Base-by-base conservation (phyloP, 2,329 filamentous ascomycete species). In the Geosmithia morbida region DNA sequence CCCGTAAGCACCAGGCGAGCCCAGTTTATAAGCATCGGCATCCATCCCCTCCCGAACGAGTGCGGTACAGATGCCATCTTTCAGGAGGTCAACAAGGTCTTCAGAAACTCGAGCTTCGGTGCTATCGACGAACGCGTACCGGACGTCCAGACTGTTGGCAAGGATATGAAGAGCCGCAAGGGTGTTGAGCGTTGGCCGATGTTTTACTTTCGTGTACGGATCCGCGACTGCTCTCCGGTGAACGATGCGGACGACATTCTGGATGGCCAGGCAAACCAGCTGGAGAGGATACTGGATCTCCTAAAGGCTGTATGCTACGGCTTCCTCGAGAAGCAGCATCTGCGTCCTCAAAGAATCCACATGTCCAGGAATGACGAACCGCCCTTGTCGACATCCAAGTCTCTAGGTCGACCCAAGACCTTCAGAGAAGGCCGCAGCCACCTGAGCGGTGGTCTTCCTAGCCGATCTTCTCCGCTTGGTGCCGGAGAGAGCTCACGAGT, bases 101-200 rank as follows among this genome's bases (percentile, higher is more conserved):
- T 97, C 59, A 64, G 70, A 4, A 72, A 75, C 41, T 97, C 92
- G 0, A 77, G 71, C 49, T 98, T 97, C 64, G 87, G 87, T 0
- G 62, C 68, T 0, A 61, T 69, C 3, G 79, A 82, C 18, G 70
- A 74, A 1, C 56, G n/a, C 67, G 72, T 26, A 66, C 66, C 10
- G 14, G 41, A 22, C 19, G n/a, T 11, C 19, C 18, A 43, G 1
- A 74, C 68, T 48, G 75, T 69, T 1, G 64, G 60, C 30, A 72
- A 64, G 51, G 74, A 79, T 49, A 53, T 75, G 19, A 52, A 39
- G 78, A 70, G 56, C 62, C 64, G 13, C 72, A 90, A 86, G 58
- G 72, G 79, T 0, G 67, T 89, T 10, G 87, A 96, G 56, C 75
- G 79, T 46, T 92, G 87, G 80, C 88, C 90, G 0, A 90, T 90